phyloP scores from a whole-genome alignment of 495 filamentous ascomycete genomes.

The Aspergillus campestris region DNA sequence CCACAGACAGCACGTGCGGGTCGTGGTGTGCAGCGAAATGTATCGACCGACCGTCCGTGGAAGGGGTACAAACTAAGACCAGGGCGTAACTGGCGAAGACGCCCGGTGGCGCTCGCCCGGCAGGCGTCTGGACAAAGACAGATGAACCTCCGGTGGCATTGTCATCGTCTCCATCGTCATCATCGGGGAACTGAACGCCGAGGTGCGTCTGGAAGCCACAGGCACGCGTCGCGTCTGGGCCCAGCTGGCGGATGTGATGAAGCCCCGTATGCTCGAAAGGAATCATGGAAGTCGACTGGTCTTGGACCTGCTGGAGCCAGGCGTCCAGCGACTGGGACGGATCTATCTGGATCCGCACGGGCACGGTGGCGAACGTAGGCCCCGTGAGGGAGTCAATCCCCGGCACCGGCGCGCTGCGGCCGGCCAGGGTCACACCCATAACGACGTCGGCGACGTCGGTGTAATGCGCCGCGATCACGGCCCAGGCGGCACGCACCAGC shows the following conservation, averaged over 20 bases:
- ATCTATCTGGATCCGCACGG: constrained; percentile 34
- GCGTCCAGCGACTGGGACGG: constrained; percentile 15
- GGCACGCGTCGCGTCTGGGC: constrained; percentile 39
- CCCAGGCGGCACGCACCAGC: constrained; percentile 26
- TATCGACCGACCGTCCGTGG: no score
- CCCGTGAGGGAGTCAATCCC: constrained; percentile 23
- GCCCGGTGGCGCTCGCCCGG: no score
- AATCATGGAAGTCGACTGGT: constrained; percentile 23
- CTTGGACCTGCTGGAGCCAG: constrained; percentile 28
- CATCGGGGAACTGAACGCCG: constrained; percentile 24
- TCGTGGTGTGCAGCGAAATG: no score
- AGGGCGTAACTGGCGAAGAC: no score
- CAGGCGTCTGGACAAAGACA: no score
- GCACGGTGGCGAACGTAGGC: constrained; percentile 38
- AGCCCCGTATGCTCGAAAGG: constrained; percentile 34
- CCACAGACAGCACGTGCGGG: no score
- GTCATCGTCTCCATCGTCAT: not conserved
- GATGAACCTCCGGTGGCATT: no score
- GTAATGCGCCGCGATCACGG: constrained; percentile 23
- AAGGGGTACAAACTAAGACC: no score
- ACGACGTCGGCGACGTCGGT: constrained; percentile 20
- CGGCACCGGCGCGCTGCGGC: constrained; percentile 22
- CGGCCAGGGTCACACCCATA: constrained; percentile 24
- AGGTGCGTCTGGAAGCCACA: constrained; percentile 47
- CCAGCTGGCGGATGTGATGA: constrained; percentile 45